Evolutionary conservation across 495 filamentous ascomycete genomes (phyloP).

Genomic region (Corynascus novoguineensis): DNA sequence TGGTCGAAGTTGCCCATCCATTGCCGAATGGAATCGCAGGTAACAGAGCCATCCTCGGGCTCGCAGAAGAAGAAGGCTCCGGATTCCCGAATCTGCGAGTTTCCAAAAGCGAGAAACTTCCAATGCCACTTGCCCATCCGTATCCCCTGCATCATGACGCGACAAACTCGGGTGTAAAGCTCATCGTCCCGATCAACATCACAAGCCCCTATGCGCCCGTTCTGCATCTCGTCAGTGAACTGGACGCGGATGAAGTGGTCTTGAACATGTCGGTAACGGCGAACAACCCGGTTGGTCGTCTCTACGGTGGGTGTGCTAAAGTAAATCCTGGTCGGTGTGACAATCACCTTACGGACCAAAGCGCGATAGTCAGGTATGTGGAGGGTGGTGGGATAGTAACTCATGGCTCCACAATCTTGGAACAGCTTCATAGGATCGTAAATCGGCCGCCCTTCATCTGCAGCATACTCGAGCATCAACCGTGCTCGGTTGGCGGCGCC

Average conservation of each 20-base stretch:
- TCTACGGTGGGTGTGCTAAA: slow-evolving; percentile 74
- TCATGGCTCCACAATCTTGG: slow-evolving; percentile 38
- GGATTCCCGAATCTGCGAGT: slow-evolving; percentile 90
- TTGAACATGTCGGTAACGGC: slow-evolving; percentile 58
- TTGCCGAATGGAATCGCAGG: slow-evolving; percentile 67
- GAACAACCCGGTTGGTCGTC: slow-evolving; percentile 79
- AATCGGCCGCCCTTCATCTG: slow-evolving; percentile 48
- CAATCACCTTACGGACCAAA: slow-evolving; percentile 64
- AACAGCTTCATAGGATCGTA: slow-evolving; percentile 76
- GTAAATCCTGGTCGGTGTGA: slow-evolving; percentile 80
- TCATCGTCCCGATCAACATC: slow-evolving; percentile 54
- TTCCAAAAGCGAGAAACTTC: slow-evolving; percentile 90
- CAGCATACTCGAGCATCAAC: slow-evolving; percentile 37
- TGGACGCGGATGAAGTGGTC: slow-evolving; percentile 88
- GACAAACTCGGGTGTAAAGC: slow-evolving; percentile 66
- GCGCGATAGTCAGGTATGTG: slow-evolving; percentile 66
- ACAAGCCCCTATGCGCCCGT: slow-evolving; percentile 45
- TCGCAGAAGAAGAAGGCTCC: slow-evolving; percentile 79
- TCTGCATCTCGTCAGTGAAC: slow-evolving; percentile 71
- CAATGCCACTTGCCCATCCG: slow-evolving; percentile 73
- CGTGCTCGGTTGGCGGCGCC: slow-evolving; percentile 30
- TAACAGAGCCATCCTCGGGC: slow-evolving; percentile 46
- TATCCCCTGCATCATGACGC: slow-evolving; percentile 72
- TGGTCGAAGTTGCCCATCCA: slow-evolving; percentile 87
- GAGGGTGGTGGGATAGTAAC: slow-evolving; percentile 42